phyloP scores from a whole-genome alignment of 805 yeast genomes.

The Suhomyces pyralidae region DNA sequence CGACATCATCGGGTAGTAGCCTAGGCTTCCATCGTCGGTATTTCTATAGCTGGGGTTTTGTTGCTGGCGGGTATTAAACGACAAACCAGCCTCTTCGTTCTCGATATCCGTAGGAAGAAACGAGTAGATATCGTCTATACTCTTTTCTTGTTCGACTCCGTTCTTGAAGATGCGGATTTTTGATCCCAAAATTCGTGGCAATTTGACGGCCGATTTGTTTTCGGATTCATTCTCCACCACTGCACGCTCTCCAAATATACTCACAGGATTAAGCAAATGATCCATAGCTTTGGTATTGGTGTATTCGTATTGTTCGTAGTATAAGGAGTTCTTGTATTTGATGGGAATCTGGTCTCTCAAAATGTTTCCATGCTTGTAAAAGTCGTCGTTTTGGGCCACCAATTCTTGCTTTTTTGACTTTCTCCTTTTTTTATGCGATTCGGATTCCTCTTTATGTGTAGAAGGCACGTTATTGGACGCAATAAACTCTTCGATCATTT shows the following conservation, averaged over 20 bases:
- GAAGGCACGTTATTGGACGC: conserved; percentile 3
- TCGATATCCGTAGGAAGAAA: conserved; percentile 79
- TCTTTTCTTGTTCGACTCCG: conserved; percentile 64
- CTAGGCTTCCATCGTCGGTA: conserved; percentile 80
- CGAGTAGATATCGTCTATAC: conserved; percentile 65
- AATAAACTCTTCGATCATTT: conserved; percentile 31
- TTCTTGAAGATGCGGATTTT: conserved; percentile 70
- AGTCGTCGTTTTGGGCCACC: conserved; percentile 6
- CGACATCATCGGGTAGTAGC: conserved; percentile 89
- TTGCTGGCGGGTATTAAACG: conserved; percentile 30
- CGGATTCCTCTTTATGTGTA: conserved; percentile 4
- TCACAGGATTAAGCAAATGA: conserved; percentile 68
- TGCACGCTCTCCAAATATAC: conserved; percentile 67
- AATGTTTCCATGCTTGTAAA: conserved; percentile 38
- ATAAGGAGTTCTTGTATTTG: conserved; percentile 69
- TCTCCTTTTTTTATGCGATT: conserved; percentile 12
- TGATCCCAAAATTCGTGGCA: conserved; percentile 53
- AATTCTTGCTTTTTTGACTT: conserved; percentile 13
- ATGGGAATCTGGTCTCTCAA: conserved; percentile 86
- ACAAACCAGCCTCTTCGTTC: conserved; percentile 28
- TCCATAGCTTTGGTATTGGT: conserved; percentile 67
- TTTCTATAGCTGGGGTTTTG: conserved; percentile 37
- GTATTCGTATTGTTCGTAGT: conserved; percentile 84
- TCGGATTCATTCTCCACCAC: conserved; percentile 27
- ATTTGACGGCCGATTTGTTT: conserved; percentile 15